Evolutionary conservation across 148 eudicot genomes (phyloP), one percentile per base, ranked within the genome.

Genomic region (Fallopia convolvulus): DNA sequence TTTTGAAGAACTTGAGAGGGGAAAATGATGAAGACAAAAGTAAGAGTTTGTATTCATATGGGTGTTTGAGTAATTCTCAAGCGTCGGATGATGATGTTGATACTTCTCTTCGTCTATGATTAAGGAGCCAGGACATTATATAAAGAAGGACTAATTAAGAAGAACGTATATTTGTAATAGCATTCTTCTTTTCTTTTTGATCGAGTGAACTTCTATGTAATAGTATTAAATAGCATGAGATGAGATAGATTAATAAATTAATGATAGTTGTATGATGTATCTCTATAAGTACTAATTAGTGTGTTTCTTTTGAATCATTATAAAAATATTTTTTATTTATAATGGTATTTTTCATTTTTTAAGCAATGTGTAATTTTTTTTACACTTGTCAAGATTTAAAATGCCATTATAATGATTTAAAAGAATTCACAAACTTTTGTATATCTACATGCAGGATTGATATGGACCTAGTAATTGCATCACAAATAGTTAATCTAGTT

Each of bases 91-190:
- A 42, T 70, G 90, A 84, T 82, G 87, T 89, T 74, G 92, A 89
- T 75, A 89, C 92, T 72, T 85, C 92, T 83, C 92, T 89, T 74
- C 92, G 83, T 85, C 84, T 89, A 26, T 89, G 82, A 80, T 65
- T 17, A 32, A 65, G 13, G 17, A 30, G 11, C 5, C 12, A 58
- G 33, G 12, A 30, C 11, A 50, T 50, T 17, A 6, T 10, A 65
- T 65, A 8, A 65, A 65, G 70, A 65, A 6, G n/a, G n/a, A 8
- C 4, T 30, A 63, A 3, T 65, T 63, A 12, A 26, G 70, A 65
- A 65, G 70, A 30, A 30, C 65, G n/a, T 65, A 12, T 65, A 32
- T 65, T 13, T 30, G 12, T 65, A 14, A 30, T 65, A 65, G 70
- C 32, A 30, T 11, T 32, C 65, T 65, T 30, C 70, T 11, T 63